A percentile compares a stretch with the other conserved stretches of the same genome.
These are phyloP conservation scores for Rutstroemia sp. DNA, from an alignment of 2,329 filamentous ascomycete species.

Conservation along the genomic window DNA sequence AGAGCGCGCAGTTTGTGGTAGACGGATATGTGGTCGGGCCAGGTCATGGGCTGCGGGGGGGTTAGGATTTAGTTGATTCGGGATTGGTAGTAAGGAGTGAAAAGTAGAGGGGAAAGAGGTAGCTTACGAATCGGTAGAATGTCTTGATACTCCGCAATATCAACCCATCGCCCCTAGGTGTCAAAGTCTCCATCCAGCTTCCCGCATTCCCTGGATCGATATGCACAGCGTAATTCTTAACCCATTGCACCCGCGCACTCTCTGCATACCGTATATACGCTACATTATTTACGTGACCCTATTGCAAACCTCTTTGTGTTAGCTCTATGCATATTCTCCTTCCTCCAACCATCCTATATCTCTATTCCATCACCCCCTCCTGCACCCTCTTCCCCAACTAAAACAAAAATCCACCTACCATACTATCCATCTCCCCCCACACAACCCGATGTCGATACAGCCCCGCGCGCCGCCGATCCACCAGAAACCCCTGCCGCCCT, in stretches of 20 bases:
- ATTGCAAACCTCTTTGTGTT: constrained; percentile 12
- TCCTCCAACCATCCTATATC: background rate
- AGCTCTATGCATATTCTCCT: too few relatives aligned
- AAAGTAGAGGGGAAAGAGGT: background rate
- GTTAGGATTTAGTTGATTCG: too few relatives aligned
- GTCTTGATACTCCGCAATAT: constrained; percentile 75
- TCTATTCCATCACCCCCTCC: background rate
- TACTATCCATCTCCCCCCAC: constrained; percentile 77
- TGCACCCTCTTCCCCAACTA: background rate
- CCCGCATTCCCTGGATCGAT: constrained; percentile 52
- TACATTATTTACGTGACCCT: constrained; percentile 81
- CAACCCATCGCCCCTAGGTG: constrained; percentile 58
- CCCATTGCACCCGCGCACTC: constrained; percentile 72
- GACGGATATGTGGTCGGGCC: constrained; percentile 74
- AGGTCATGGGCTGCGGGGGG: constrained; percentile 59
- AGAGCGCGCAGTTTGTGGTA: constrained; percentile 62
- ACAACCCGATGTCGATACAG: constrained; percentile 60
- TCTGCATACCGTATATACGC: constrained; percentile 80
- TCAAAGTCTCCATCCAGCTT: constrained; percentile 64
- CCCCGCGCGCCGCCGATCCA: constrained; percentile 51
- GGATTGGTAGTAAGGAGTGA: background rate
- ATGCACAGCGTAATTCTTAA: constrained; percentile 57
- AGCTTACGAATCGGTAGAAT: constrained; percentile 77
- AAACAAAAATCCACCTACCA: constrained; percentile 37
- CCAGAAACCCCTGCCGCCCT: constrained; percentile 70